These are phyloP conservation scores for Sordaria brevicollis DNA, from an alignment of 495 filamentous ascomycete species.

Conservation along the genomic window DNA sequence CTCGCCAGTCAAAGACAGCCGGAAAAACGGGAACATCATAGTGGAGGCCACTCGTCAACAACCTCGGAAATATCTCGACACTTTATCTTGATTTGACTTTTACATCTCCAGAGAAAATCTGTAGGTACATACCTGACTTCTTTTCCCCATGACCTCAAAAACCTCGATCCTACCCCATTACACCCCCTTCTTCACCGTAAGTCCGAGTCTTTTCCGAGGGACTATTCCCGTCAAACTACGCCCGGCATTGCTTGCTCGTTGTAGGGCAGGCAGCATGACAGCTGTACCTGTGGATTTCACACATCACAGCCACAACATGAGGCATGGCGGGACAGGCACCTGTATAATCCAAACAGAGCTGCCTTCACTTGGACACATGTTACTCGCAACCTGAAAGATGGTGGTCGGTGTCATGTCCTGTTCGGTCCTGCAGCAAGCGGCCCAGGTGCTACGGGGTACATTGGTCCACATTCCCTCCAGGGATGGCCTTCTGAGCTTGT, in stretches of 20 bases:
- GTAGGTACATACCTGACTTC: not conserved
- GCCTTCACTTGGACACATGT: not conserved
- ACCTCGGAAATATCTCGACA: not conserved
- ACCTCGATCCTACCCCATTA: not conserved
- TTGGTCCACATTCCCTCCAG: not conserved
- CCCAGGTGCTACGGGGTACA: not conserved
- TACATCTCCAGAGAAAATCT: not conserved
- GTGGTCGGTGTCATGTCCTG: not conserved
- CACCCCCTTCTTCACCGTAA: not conserved
- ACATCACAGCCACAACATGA: not conserved
- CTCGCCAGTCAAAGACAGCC: not conserved
- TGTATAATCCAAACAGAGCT: not conserved
- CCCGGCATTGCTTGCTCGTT: not conserved
- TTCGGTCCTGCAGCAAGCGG: not conserved
- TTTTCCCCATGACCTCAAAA: not conserved
- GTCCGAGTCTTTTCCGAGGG: not conserved
- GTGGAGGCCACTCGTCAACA: not conserved
- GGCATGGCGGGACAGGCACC: not conserved
- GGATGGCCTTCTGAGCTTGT: conserved; percentile 1
- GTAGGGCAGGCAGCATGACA: not conserved
- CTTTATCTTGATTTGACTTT: not conserved
- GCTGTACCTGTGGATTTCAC: not conserved
- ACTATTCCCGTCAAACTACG: not conserved
- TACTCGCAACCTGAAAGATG: not conserved
- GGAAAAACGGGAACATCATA: not conserved